These are phyloP conservation scores for Cytospora schulzeri DNA, from an alignment of 2,329 filamentous ascomycete genomes.

Conservation along the genomic window DNA sequence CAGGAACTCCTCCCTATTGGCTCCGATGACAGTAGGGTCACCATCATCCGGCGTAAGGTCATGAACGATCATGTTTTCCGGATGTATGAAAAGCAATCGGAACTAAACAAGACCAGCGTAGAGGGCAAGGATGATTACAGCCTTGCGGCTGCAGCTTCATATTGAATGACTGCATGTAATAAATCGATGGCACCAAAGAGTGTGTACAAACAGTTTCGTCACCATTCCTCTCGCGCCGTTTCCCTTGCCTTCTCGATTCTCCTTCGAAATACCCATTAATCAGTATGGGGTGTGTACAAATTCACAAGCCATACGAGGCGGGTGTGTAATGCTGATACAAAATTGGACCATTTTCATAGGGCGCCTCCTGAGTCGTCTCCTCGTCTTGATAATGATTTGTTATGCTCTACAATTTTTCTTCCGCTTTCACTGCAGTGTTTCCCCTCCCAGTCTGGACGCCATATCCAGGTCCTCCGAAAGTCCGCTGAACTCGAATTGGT, in stretches of 20 bases:
- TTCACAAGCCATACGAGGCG: neutral
- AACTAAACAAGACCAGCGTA: conserved; percentile 1
- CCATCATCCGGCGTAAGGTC: conserved; percentile 17
- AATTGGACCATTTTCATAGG: neutral
- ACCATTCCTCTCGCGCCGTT: neutral
- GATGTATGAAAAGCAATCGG: conserved; percentile 7
- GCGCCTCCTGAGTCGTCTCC: neutral
- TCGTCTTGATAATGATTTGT: neutral
- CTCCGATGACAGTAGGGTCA: conserved; percentile 11
- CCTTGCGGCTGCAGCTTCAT: conserved; percentile 5
- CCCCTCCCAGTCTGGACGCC: conserved; percentile 13
- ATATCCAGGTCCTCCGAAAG: conserved; percentile 17
- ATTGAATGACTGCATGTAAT: neutral
- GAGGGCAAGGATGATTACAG: conserved; percentile 1
- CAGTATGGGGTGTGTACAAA: neutral
- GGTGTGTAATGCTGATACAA: neutral
- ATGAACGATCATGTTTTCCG: conserved; percentile 15
- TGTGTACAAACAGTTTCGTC: conserved; percentile 8
- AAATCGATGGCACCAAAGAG: conserved; percentile 4
- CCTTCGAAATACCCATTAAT: neutral
- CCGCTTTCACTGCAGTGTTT: neutral
- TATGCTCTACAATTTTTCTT: neutral
- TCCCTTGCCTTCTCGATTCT: neutral
- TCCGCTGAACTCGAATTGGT: neutral
- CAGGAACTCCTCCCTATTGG: conserved; percentile 16